Conservation (phyloP, 768 basidiomycete species). For the Tulasnella sp. region DNA sequence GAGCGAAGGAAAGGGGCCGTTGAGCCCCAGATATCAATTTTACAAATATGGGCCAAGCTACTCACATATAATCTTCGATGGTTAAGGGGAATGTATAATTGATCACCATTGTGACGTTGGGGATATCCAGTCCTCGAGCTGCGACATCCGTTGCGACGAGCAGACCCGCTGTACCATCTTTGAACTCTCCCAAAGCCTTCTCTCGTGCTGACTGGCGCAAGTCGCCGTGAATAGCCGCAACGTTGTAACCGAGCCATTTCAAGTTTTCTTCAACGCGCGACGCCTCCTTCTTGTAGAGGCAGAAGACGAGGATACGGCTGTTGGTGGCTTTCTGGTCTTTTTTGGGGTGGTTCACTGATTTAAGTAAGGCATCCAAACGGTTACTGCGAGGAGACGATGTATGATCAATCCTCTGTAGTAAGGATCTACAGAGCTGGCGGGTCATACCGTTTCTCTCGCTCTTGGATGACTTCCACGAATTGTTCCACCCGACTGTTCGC, state of each 20-base stretch:
- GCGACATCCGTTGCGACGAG: slow-evolving; percentile 98
- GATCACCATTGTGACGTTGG: slow-evolving; percentile 76
- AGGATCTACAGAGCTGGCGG: neutral
- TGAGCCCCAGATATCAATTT: too few species aligned
- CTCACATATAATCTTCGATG: slow-evolving; percentile 79
- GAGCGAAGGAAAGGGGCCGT: neutral
- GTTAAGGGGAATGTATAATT: slow-evolving; percentile 99
- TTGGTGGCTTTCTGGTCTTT: slow-evolving; percentile 56
- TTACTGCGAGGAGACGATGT: slow-evolving; percentile 47
- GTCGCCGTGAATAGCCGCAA: slow-evolving; percentile 88
- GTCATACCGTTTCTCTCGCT: slow-evolving; percentile 43
- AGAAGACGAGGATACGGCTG: slow-evolving; percentile 86
- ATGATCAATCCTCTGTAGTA: slow-evolving; percentile 39
- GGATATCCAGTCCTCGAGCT: slow-evolving; percentile 95
- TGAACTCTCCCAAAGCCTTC: slow-evolving; percentile 85
- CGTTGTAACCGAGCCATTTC: slow-evolving; percentile 70
- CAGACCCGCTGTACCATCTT: slow-evolving; percentile 74
- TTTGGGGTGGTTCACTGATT: slow-evolving; percentile 44
- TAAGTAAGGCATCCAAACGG: slow-evolving; percentile 61
- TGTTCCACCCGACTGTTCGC: slow-evolving; percentile 96
- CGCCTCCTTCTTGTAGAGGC: slow-evolving; percentile 97
- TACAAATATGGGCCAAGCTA: neutral
- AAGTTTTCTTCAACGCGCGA: slow-evolving; percentile 85
- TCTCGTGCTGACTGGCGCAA: slow-evolving; percentile 83
- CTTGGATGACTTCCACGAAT: slow-evolving; percentile 88